phyloP scores from a whole-genome alignment of 352 stramenopile genomes.

The Plasmopara muralis region DNA sequence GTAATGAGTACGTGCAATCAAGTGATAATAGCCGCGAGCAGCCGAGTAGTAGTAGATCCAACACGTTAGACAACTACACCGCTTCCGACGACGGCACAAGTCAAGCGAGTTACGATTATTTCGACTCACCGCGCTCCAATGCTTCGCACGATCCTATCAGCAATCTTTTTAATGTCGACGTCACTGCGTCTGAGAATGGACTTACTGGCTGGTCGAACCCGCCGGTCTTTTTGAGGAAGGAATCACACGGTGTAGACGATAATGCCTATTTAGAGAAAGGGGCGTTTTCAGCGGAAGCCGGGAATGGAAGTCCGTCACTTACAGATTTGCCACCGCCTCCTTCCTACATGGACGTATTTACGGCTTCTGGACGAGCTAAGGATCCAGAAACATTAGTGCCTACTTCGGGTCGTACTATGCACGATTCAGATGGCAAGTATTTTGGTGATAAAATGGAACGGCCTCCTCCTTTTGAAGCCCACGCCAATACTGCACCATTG shows the following conservation, averaged over 20 bases:
- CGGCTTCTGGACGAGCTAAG: slow-evolving; percentile 31
- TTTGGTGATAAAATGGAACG: slow-evolving; percentile 18
- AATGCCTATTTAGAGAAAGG: slow-evolving; percentile 29
- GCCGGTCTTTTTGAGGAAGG: slow-evolving; percentile 13
- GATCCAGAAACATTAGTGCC: slow-evolving; percentile 11
- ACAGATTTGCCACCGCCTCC: slow-evolving; percentile 35
- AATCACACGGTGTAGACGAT: slow-evolving; percentile 3
- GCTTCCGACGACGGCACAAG: slow-evolving; percentile 31
- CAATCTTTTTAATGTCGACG: slow-evolving; percentile 15
- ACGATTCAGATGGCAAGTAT: slow-evolving; percentile 15
- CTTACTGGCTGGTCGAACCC: slow-evolving; percentile 18
- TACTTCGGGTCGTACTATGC: slow-evolving; percentile 16
- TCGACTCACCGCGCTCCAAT: slow-evolving; percentile 23
- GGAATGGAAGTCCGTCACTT: slow-evolving; percentile 22
- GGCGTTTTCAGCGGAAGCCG: slow-evolving; percentile 20
- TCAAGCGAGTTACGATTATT: slow-evolving; percentile 30
- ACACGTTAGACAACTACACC: slow-evolving; percentile 24
- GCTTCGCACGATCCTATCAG: slow-evolving; percentile 15
- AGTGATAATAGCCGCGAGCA: slow-evolving; percentile 3
- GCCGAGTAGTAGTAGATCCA: slow-evolving; percentile 8
- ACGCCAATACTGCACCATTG: slow-evolving; percentile 11
- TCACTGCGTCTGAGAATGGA: slow-evolving; percentile 5
- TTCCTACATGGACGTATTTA: slow-evolving; percentile 50
- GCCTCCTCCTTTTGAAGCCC: slow-evolving; percentile 27
- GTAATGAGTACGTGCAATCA: slow-evolving; percentile 15